Conservation (phyloP, 2,329 filamentous ascomycete genomes). For the Penicillium sclerotiorum region DNA sequence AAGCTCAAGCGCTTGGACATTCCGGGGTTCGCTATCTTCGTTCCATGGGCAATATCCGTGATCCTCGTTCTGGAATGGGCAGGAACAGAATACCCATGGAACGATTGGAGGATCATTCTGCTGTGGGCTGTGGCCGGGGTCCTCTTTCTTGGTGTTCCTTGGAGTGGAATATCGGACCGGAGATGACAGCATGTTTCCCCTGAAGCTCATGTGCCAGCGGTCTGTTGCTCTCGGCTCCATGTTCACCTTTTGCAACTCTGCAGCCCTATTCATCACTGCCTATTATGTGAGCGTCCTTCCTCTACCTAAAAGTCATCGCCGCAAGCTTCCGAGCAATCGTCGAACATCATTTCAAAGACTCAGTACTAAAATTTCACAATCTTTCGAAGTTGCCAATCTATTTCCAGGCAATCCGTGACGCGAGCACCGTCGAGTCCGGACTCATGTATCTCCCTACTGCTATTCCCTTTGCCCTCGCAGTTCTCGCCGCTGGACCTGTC, state of each 20-base stretch:
- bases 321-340: not conserved
- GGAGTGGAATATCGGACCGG: conserved; percentile 28
- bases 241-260: conserved; percentile 9
- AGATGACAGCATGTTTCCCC: conserved; percentile 52
- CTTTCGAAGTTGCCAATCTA: conserved; percentile 1
- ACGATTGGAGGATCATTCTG: not conserved
- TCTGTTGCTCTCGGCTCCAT: conserved; percentile 28
- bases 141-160: not conserved
- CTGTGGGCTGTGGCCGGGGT: not conserved
- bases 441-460: not conserved
- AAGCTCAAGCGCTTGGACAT: not conserved
- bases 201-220: conserved; percentile 51
- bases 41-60: not conserved
- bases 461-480: not conserved
- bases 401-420: conserved; percentile 3
- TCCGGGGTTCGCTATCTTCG: not conserved
- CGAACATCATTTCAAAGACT: not conserved
- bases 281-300: conserved; percentile 8
- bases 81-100: not conserved
- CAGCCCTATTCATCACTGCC: not conserved
- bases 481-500: not conserved
- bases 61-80: conserved; percentile 1
- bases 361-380: not conserved
- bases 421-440: not conserved
- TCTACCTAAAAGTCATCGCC: not conserved